Percentiles rank a stretch among this genome's conserved stretches.
Evolutionary conservation across 2,329 filamentous ascomycete species (phyloP).

Genomic region (Lasiodiplodia theobromae): DNA sequence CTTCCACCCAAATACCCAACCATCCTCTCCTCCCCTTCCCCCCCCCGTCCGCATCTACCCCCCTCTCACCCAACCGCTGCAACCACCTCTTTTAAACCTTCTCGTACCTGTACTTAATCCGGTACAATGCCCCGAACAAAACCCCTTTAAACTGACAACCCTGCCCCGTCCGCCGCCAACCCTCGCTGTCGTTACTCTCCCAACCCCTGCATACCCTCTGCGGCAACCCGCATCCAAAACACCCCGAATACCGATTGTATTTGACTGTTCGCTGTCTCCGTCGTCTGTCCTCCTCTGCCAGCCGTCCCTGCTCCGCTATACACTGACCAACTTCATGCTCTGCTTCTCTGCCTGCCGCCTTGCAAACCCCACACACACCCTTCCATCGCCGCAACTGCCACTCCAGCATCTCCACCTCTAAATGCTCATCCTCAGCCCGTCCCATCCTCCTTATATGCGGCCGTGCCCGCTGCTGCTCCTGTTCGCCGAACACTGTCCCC

Average conservation of each 20-base stretch:
- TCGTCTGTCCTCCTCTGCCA: not conserved
- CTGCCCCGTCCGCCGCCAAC: not conserved
- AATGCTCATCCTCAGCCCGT: not conserved
- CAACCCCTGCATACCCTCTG: not conserved
- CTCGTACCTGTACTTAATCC: not conserved
- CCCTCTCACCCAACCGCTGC: not conserved
- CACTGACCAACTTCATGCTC: not conserved
- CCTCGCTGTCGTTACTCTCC: constrained; percentile 6
- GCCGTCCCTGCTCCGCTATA: not conserved
- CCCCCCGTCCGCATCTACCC: not conserved
- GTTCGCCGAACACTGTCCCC: not conserved
- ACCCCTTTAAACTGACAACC: not conserved
- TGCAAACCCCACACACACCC: not conserved
- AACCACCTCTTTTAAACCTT: not conserved
- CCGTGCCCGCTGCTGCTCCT: not conserved
- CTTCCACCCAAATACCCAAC: not conserved
- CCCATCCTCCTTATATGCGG: not conserved
- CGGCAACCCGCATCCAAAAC: constrained; percentile 3
- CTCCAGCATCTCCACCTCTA: not conserved
- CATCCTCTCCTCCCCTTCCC: not conserved
- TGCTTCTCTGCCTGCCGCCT: not conserved
- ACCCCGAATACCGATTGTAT: not conserved
- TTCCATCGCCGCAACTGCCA: not conserved
- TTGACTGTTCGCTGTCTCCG: not conserved
- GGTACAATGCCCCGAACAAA: not conserved